phyloP scores from a whole-genome alignment of 2,329 filamentous ascomycete genomes.

The Diaporthe amygdali region DNA sequence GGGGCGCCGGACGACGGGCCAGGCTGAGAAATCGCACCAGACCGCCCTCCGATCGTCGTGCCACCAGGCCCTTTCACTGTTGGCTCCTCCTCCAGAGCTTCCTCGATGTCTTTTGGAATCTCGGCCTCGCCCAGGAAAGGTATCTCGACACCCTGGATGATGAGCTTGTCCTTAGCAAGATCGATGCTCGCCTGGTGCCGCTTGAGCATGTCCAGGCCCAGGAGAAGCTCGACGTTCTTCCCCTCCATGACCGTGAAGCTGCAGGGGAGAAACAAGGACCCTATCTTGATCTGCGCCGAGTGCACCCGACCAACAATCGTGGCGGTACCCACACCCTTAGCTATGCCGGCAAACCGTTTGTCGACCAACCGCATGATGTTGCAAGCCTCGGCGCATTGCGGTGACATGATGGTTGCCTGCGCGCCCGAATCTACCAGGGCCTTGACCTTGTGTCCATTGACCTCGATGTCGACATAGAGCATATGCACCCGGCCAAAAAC shows the following conservation, averaged over 20 bases:
- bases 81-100: conserved; percentile 77
- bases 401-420: conserved; percentile 99
- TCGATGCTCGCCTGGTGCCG: conserved; percentile 94
- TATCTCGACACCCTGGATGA: conserved; percentile 88
- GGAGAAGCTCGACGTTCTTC: conserved; percentile 90
- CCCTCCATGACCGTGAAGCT: conserved; percentile 99
- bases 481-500: conserved; percentile 95
- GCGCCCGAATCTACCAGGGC: conserved; percentile 97
- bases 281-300: conserved; percentile 93
- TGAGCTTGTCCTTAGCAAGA: conserved; percentile 79
- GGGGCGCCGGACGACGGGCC: conserved; percentile 25
- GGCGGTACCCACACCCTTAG: conserved; percentile 91
- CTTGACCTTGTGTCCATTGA: conserved; percentile 91
- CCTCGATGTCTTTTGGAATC: conserved; percentile 84
- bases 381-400: conserved; percentile 86
- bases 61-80: conserved; percentile 85
- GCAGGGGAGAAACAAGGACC: conserved; percentile 83
- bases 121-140: conserved; percentile 91
- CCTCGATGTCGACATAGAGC: conserved; percentile 94
- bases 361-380: conserved; percentile 97
- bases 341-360: conserved; percentile 88
- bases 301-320: conserved; percentile 95
- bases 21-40: conserved; percentile 70
- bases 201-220: conserved; percentile 96
- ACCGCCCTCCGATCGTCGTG: conserved; percentile 84